Conservation (phyloP, 2,329 filamentous ascomycete species). For the Fonsecaea monophora region DNA sequence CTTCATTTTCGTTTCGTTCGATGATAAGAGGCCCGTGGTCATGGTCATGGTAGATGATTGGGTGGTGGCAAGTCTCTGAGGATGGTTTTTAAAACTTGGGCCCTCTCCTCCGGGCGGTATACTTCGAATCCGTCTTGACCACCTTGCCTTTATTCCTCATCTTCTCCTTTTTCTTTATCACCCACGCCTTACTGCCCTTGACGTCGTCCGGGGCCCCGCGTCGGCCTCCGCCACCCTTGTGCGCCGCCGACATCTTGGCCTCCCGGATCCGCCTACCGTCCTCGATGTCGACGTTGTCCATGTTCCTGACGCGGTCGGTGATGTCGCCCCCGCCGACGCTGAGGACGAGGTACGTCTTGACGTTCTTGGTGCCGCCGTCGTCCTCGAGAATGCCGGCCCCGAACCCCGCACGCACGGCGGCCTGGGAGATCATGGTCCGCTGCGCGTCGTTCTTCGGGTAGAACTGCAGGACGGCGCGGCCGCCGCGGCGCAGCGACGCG, state of each 20-base stretch:
- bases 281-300: conserved; percentile 85
- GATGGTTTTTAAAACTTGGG: conserved; percentile 68
- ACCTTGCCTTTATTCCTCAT: conserved; percentile 95
- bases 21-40: neutral
- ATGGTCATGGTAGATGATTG: neutral
- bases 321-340: conserved; percentile 91
- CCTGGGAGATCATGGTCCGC: conserved; percentile 86
- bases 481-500: conserved; percentile 79
- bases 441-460: conserved; percentile 96
- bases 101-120: conserved; percentile 87
- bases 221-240: conserved; percentile 52
- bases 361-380: conserved; percentile 93
- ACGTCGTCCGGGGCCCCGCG: conserved; percentile 53
- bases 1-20: neutral
- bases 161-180: conserved; percentile 75
- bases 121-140: conserved; percentile 90
- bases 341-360: conserved; percentile 93
- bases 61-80: conserved; percentile 37
- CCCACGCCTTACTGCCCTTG: conserved; percentile 60
- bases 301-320: conserved; percentile 83
- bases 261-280: conserved; percentile 65
- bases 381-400: conserved; percentile 94
- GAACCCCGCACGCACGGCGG: conserved; percentile 92
- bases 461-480: conserved; percentile 93
- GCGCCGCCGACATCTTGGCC: conserved; percentile 35